These are phyloP conservation scores for Fusarium torulosum DNA, from an alignment of 2,329 filamentous ascomycete species.

Conservation along the genomic window DNA sequence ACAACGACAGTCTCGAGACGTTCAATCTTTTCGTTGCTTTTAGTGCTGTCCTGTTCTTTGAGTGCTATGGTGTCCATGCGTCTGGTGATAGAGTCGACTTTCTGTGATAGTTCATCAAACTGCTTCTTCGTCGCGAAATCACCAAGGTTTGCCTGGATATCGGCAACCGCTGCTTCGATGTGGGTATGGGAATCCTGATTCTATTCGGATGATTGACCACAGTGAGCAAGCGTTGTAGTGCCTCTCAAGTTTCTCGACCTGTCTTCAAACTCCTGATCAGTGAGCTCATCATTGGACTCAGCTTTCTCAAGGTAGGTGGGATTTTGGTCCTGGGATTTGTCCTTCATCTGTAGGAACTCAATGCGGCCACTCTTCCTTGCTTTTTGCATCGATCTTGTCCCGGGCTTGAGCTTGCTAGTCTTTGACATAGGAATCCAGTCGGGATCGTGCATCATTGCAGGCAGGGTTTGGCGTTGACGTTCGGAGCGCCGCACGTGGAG, in stretches of 20 bases:
- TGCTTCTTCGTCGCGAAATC: background rate
- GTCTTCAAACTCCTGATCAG: background rate
- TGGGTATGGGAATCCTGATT: background rate
- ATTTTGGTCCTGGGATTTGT: background rate
- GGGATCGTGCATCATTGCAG: background rate
- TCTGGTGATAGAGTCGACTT: background rate
- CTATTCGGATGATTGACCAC: accelerated
- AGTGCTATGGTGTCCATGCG: background rate
- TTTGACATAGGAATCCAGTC: background rate
- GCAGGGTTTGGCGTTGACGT: background rate
- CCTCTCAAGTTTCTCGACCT: background rate
- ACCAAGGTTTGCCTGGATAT: background rate
- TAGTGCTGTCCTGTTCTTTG: background rate
- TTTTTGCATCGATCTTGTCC: background rate
- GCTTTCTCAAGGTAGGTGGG: too few species aligned
- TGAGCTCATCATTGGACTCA: too few species aligned
- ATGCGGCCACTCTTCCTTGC: background rate
- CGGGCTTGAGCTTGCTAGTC: background rate
- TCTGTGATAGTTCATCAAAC: background rate
- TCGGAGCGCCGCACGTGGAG: background rate
- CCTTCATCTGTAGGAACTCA: background rate
- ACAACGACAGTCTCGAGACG: background rate
- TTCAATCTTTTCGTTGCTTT: background rate
- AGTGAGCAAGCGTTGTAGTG: too few species aligned
- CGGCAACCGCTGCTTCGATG: background rate